A percentile compares a stretch with the other conserved stretches of the same genome.
Conservation (phyloP, 352 stramenopile genomes). For the Phytophthora uliginosa region DNA sequence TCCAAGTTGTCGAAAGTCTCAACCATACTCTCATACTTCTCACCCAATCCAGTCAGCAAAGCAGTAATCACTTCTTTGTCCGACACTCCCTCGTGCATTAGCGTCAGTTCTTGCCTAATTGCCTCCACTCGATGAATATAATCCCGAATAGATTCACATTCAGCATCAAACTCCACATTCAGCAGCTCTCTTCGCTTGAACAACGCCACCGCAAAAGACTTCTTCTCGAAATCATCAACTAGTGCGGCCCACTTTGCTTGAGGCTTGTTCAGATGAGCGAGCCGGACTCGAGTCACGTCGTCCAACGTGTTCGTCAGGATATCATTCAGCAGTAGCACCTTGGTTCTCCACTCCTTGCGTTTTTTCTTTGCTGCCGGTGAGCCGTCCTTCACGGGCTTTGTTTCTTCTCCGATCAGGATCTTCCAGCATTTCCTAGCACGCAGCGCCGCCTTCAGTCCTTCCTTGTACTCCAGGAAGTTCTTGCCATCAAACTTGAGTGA, state of each 20-base stretch:
- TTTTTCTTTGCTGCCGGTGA: not conserved
- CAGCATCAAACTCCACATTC: slow-evolving; percentile 6
- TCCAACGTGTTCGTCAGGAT: slow-evolving; percentile 22
- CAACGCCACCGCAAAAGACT: slow-evolving; percentile 18
- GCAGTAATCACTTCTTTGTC: slow-evolving; percentile 5
- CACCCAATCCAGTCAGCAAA: slow-evolving; percentile 1
- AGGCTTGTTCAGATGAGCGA: slow-evolving; percentile 15
- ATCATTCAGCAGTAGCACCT: slow-evolving; percentile 17
- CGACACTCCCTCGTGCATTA: not conserved
- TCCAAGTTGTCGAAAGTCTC: slow-evolving; percentile 11
- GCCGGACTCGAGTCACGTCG: slow-evolving; percentile 13
- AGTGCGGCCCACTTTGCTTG: slow-evolving; percentile 18
- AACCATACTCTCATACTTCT: slow-evolving; percentile 4
- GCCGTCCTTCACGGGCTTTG: slow-evolving; percentile 11
- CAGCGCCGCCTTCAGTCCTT: slow-evolving; percentile 15
- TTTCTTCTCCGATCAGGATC: slow-evolving; percentile 10
- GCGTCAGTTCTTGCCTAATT: slow-evolving; percentile 3
- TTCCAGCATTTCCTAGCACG: slow-evolving; percentile 21
- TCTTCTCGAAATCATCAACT: slow-evolving; percentile 26
- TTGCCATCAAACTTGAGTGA: slow-evolving; percentile 16
- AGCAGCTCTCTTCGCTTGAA: slow-evolving; percentile 3
- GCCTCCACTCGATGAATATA: slow-evolving; percentile 13
- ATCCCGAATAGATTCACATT: not conserved
- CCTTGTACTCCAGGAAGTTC: slow-evolving; percentile 21
- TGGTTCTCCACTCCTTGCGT: slow-evolving; percentile 19